Base-by-base conservation (phyloP, 2,329 filamentous ascomycete species). In the Sporothrix variecibatus region DNA sequence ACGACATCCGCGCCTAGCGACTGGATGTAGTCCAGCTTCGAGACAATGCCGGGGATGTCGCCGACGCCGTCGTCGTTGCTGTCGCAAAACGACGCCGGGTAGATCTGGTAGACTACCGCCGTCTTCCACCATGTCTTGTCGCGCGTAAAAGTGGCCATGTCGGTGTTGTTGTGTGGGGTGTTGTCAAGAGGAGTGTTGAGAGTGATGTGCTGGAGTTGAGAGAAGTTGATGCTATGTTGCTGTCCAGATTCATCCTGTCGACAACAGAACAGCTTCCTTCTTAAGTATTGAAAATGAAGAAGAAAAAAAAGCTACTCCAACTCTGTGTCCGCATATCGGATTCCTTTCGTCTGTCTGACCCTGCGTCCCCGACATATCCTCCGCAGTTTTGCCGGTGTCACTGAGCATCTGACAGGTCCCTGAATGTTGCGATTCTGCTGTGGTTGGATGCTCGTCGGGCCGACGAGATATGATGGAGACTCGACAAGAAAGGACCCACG, bases 1-100 rank as follows among this genome's bases (percentile, higher is more conserved):
- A 91, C 83, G n/a, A 89, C 86, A 75, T 91, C 88, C 1, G 89
- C 84, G 0, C 90, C 91, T 0, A 92, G 83, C 2, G 87, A 83
- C 71, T 88, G 84, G 67, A 93, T 83, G 78, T 93, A 91, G 79
- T 91, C 89, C 1, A 93, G 81, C 78, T 91, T 86, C 8, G 87
- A 88, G 15, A 90, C 88, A 71, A 93, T 88, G 15, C 90, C 91
- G 1, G 86, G 86, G 49, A 92, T 86, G 78, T 92, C 90, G 2
- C 91, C 91, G 82, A 89, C 87, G 56, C 91, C 91, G 64, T 89
- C 88, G n/a, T 83, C 83, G 56, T 88, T 86, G 38, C 86, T 86
- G 77, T 89, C 88, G 64, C 86, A 84, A 82, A 90, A 90, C 74
- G 85, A 87, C 12, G 88, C 86, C 2, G 88, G 88, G 75, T 89